phyloP scores from a whole-genome alignment of 164 flowering plant species.

The Taxillus chinensis region DNA sequence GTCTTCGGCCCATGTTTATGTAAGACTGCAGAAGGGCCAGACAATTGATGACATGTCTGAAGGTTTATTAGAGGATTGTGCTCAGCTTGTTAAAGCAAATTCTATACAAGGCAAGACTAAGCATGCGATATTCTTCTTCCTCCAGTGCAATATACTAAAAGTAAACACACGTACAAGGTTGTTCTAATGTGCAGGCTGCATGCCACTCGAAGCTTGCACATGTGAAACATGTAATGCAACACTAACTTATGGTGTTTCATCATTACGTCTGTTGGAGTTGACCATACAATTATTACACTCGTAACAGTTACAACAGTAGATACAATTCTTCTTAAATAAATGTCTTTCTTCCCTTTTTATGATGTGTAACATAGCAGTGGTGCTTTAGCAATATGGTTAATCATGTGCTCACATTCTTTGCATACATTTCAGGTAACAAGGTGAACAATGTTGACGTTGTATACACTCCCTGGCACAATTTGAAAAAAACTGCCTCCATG shows the following conservation, averaged over 20 bases:
- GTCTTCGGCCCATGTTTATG: conserved; percentile 98
- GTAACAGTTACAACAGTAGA: too few relatives aligned
- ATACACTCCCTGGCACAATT: conserved; percentile 91
- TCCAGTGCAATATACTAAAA: background rate
- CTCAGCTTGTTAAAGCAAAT: conserved; percentile 96
- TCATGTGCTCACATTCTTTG: background rate
- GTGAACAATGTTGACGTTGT: conserved; percentile 94
- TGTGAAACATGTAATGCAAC: too few relatives aligned
- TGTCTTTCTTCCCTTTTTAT: too few relatives aligned
- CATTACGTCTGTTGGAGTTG: too few relatives aligned
- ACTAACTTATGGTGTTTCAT: too few relatives aligned
- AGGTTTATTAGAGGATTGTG: conserved; percentile 95
- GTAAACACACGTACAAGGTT: background rate
- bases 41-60: conserved; percentile 79
- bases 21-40: conserved; percentile 84
- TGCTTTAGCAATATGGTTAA: background rate
- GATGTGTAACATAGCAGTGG: background rate
- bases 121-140: background rate
- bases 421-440: conserved; percentile 69
- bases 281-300: too few relatives aligned
- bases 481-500: conserved; percentile 97
- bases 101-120: conserved; percentile 78
- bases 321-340: too few relatives aligned
- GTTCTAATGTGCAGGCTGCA: too few relatives aligned
- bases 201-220: too few relatives aligned